These are phyloP conservation scores for Erodium texanum DNA, from an alignment of 441 rosid species.

Conservation along the genomic window DNA sequence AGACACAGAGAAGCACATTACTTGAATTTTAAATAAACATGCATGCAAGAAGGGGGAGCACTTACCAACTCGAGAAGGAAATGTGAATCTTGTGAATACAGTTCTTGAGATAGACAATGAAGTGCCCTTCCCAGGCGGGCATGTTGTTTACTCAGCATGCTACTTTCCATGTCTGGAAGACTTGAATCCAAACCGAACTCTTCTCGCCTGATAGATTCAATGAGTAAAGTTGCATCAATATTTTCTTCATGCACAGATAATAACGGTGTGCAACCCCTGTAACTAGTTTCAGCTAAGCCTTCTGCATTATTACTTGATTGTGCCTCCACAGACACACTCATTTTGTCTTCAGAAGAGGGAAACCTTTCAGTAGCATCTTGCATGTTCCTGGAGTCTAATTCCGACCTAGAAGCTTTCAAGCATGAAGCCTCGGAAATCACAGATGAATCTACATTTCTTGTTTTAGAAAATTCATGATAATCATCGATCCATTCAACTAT, in stretches of 20 bases:
- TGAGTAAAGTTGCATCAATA: constrained; percentile 39
- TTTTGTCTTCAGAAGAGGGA: constrained; percentile 22
- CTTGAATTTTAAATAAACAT: background rate
- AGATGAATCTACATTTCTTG: constrained; percentile 18
- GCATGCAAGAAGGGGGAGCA: background rate
- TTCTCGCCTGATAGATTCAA: constrained; percentile 80
- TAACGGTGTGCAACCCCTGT: constrained; percentile 16
- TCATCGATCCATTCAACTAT: constrained; percentile 76
- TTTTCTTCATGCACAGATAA: constrained; percentile 27
- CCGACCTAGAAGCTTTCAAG: constrained; percentile 22
- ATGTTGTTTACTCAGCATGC: constrained; percentile 88
- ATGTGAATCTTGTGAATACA: constrained; percentile 98
- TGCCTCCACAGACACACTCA: constrained; percentile 16
- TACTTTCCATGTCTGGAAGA: constrained; percentile 59
- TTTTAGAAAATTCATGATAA: constrained; percentile 37
- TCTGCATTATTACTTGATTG: constrained; percentile 21
- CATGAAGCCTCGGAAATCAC: constrained; percentile 19
- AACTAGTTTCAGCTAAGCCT: constrained; percentile 21
- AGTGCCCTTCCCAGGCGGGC: constrained; percentile 99
- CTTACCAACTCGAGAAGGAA: constrained; percentile 98
- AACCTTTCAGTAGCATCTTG: constrained; percentile 26
- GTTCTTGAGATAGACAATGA: constrained; percentile 94
- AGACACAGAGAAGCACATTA: background rate
- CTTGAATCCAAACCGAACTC: constrained; percentile 82
- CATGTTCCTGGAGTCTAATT: constrained; percentile 20